Conservation (phyloP, 2,329 filamentous ascomycete genomes). For the Colletotrichum somersetense region DNA sequence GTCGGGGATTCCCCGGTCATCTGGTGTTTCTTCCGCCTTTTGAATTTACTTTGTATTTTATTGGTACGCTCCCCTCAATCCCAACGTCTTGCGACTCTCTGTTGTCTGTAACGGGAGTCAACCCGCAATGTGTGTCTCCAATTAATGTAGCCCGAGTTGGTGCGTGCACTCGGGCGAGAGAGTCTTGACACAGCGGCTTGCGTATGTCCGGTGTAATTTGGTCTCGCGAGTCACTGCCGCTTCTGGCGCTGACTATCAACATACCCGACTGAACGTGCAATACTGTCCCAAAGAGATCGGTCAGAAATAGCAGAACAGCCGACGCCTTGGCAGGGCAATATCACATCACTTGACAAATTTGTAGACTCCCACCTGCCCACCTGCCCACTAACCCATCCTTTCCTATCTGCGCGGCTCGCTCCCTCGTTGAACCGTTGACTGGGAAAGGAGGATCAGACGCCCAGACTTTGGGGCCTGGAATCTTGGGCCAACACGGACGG, state of each 20-base stretch:
- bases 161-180: not conserved
- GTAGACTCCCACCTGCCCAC: too few relatives aligned
- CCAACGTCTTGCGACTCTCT: slow-evolving; percentile 37
- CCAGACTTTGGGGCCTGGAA: slow-evolving; percentile 23
- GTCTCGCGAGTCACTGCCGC: slow-evolving; percentile 8
- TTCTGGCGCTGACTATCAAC: slow-evolving; percentile 4
- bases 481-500: slow-evolving; percentile 37
- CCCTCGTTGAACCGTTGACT: not conserved
- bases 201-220: slow-evolving; percentile 7
- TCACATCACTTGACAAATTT: too few relatives aligned
- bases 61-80: slow-evolving; percentile 22
- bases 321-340: slow-evolving; percentile 6
- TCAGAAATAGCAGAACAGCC: not conserved
- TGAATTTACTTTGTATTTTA: not conserved
- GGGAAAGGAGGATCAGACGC: slow-evolving; percentile 19
- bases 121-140: slow-evolving; percentile 26
- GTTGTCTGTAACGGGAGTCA: slow-evolving; percentile 27
- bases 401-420: not conserved
- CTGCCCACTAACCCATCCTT: not conserved
- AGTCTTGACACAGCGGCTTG: slow-evolving; percentile 22
- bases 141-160: slow-evolving; percentile 21
- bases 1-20: slow-evolving; percentile 35
- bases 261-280: not conserved
- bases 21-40: slow-evolving; percentile 27
- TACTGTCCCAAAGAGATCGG: not conserved